Base-by-base conservation (phyloP, 1,284 basidiomycete genomes). In the Puccinia triticina region DNA sequence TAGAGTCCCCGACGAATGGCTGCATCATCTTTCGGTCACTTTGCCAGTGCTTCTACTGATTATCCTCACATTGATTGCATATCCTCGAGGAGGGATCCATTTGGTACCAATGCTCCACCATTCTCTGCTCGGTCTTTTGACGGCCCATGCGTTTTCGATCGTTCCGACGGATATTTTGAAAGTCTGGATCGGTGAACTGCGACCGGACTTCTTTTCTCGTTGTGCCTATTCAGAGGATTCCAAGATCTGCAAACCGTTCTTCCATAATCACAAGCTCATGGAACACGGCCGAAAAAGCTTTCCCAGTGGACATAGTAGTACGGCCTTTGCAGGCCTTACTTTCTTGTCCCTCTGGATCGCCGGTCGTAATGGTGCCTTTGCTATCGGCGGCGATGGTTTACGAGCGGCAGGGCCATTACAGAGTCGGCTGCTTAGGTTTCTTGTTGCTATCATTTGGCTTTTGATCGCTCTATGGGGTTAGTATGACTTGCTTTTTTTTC, bases 161-260 rank as follows among this genome's bases (percentile, higher is more conserved):
- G 50, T 76, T 1, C 74, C 74, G 1, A 76, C 81, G 37, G 61
- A 76, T 48, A n/a, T 76, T 2, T 55, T 82, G 23, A 76, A 82
- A 34, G 26, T 77, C 43, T 77, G 73, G 73, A 55, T 82, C 18
- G 81, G 81, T 34, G 55, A 66, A 57, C 73, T 82, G 5, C 57
- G 73, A 12, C 81, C 81, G 5, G 81, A 82, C 50, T 82, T 82
- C 29, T 82, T 82, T 50, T 82, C 81, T 34, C 81, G 81, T 61
- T 82, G 81, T 40, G 40, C 61, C 18, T 82, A 82, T 64, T 82
- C 81, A 23, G 40, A 53, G 16, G 61, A 73, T 21, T 29, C 64
- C 23, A 69, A 82, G 34, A 69, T 55, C 53, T 82, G 81, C 50
- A 76, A 75, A 77, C 57, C 81, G 29, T 43, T 76, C 37, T 64